Percentiles rank a stretch among this genome's conserved stretches.
Conservation (phyloP, 108 stramenopile species). For the Stephanodiscus minutulus region DNA sequence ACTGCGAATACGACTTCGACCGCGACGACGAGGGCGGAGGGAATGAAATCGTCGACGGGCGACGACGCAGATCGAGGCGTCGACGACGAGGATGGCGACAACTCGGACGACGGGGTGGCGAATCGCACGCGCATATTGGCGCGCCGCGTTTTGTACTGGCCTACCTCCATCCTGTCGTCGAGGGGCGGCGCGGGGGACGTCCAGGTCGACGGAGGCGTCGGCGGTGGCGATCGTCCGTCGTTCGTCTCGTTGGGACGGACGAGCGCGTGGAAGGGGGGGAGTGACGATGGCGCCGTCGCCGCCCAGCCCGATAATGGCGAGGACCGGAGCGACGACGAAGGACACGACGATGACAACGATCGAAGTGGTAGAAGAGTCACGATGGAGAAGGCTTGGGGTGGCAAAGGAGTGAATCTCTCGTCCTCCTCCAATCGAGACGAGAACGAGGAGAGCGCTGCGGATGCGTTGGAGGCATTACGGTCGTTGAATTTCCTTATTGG, state of each 20-base stretch:
- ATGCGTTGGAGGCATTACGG: slow-evolving; percentile 41
- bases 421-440: not conserved
- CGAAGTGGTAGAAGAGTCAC: not conserved
- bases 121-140: slow-evolving; percentile 37
- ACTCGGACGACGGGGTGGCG: slow-evolving; percentile 10
- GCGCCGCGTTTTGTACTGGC: slow-evolving; percentile 46
- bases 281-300: slow-evolving; percentile 1
- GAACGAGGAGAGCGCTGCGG: slow-evolving; percentile 26
- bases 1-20: no score
- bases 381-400: not conserved
- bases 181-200: not conserved
- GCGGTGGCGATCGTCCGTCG: slow-evolving; percentile 20
- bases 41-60: not conserved
- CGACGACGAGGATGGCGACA: not conserved
- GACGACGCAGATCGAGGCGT: no score
- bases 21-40: no score
- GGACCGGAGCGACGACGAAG: not conserved
- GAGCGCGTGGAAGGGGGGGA: slow-evolving; percentile 12
- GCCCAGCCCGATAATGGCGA: not conserved
- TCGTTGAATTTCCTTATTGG: slow-evolving; percentile 43
- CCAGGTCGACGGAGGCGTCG: not conserved
- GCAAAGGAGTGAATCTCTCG: not conserved
- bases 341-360: not conserved
- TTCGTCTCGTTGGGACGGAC: slow-evolving; percentile 43
- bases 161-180: slow-evolving; percentile 25